phyloP scores from a whole-genome alignment of 345 rosid genomes.

The Eucalyptus globulus region DNA sequence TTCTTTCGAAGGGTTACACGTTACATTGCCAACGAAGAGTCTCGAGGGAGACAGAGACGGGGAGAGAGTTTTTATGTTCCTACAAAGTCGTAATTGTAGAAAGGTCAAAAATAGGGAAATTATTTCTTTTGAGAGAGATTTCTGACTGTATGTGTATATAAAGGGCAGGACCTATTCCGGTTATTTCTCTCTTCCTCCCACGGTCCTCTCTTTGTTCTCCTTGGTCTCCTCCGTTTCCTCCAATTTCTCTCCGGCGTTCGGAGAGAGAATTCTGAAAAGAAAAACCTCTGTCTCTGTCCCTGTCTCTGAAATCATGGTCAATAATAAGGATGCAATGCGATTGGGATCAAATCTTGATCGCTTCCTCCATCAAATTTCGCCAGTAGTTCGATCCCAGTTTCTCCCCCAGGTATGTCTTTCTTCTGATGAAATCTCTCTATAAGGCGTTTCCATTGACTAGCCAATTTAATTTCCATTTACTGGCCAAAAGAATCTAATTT shows the following conservation, averaged over 20 bases:
- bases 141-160: not conserved
- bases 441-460: not conserved
- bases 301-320: conserved; percentile 36
- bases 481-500: not conserved
- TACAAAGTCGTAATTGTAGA: conserved; percentile 50
- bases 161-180: not conserved
- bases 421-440: not conserved
- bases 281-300: not conserved
- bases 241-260: conserved; percentile 5
- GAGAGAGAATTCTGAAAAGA: conserved; percentile 5
- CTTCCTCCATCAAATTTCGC: conserved; percentile 79
- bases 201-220: not conserved
- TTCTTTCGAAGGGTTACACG: not conserved
- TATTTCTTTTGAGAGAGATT: not conserved
- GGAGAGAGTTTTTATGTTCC: conserved; percentile 10
- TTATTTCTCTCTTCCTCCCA: conserved; percentile 20
- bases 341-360: conserved; percentile 73
- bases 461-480: not conserved
- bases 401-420: conserved; percentile 59
- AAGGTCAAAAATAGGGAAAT: conserved; percentile 45
- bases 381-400: conserved; percentile 63
- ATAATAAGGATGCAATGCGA: conserved; percentile 34
- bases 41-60: not conserved
- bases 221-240: not conserved
- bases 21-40: not conserved